Percentiles rank a stretch among this genome's conserved stretches.
Evolutionary conservation across 371 early-diverging fungal species (phyloP).

Genomic region (Mortierella polycephala): DNA sequence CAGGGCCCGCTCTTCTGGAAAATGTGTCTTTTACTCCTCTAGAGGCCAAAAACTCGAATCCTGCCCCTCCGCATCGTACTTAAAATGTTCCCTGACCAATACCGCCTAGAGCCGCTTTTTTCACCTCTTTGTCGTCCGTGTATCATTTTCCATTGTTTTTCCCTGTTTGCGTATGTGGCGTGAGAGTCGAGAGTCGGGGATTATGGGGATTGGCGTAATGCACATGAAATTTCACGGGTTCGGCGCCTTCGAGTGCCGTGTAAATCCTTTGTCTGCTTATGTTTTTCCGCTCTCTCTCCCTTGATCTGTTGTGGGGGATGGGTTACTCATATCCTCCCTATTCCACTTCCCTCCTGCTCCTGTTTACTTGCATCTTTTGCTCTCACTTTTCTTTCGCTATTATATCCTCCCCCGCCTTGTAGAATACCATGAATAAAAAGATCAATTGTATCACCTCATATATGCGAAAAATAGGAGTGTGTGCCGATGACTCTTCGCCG

Average conservation of each 20-base stretch:
- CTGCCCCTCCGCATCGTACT: conserved; percentile 45
- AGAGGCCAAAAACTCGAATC: conserved; percentile 59
- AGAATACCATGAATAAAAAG: conserved; percentile 7
- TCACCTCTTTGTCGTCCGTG: not conserved
- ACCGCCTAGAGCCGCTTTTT: conserved; percentile 9
- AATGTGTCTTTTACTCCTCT: conserved; percentile 75
- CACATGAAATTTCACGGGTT: too few relatives aligned
- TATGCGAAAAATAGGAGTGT: too few relatives aligned
- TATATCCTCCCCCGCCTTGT: conserved; percentile 7
- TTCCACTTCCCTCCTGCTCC: conserved; percentile 29
- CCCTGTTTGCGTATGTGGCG: too few relatives aligned
- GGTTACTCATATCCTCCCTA: conserved; percentile 13
- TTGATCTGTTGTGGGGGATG: not conserved
- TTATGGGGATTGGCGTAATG: too few relatives aligned
- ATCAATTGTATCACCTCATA: conserved; percentile 1
- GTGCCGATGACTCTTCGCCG: too few relatives aligned
- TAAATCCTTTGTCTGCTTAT: too few relatives aligned
- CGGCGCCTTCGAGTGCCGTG: too few relatives aligned
- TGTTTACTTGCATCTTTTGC: too few relatives aligned
- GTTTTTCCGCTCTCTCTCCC: not conserved
- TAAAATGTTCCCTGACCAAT: conserved; percentile 52
- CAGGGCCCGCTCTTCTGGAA: conserved; percentile 72
- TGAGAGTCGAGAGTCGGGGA: too few relatives aligned
- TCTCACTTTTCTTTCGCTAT: not conserved
- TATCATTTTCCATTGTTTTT: not conserved